phyloP scores from a whole-genome alignment of 768 basidiomycete species.

The Trametes maxima region DNA sequence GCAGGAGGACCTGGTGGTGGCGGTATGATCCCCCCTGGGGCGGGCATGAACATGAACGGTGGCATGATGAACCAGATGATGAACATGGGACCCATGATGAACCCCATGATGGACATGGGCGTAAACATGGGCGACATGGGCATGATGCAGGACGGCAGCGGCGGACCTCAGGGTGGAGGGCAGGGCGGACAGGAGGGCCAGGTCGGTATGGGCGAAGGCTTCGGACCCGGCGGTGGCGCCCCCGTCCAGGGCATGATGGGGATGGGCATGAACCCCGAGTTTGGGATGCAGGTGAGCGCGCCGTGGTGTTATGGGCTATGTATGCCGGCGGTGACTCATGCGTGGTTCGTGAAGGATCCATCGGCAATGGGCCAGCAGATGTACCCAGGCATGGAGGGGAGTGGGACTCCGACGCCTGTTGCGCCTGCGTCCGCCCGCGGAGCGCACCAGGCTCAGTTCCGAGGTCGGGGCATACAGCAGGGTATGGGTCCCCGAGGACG shows the following conservation, averaged over 20 bases:
- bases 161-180: conserved; percentile 25
- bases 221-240: conserved; percentile 36
- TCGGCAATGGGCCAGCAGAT: conserved; percentile 65
- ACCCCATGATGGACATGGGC: conserved; percentile 80
- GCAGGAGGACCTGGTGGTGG: conserved; percentile 43
- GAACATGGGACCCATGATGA: conserved; percentile 44
- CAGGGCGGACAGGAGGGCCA: conserved; percentile 28
- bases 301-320: background rate
- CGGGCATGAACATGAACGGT: conserved; percentile 36
- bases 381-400: conserved; percentile 65
- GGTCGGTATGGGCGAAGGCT: conserved; percentile 45
- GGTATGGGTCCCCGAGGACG: conserved; percentile 42
- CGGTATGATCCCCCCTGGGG: conserved; percentile 36
- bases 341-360: conserved; percentile 48
- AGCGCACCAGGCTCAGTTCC: conserved; percentile 43
- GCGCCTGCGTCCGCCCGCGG: conserved; percentile 30
- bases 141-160: conserved; percentile 29
- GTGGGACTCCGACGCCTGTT: conserved; percentile 47
- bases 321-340: conserved; percentile 11
- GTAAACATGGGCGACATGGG: conserved; percentile 62
- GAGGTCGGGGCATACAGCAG: conserved; percentile 47
- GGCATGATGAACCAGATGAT: conserved; percentile 41
- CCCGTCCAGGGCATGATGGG: conserved; percentile 62
- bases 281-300: conserved; percentile 68
- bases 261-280: conserved; percentile 74